Evolutionary conservation across 768 basidiomycete genomes (phyloP).

Genomic region (Clitopilus passeckerianus): DNA sequence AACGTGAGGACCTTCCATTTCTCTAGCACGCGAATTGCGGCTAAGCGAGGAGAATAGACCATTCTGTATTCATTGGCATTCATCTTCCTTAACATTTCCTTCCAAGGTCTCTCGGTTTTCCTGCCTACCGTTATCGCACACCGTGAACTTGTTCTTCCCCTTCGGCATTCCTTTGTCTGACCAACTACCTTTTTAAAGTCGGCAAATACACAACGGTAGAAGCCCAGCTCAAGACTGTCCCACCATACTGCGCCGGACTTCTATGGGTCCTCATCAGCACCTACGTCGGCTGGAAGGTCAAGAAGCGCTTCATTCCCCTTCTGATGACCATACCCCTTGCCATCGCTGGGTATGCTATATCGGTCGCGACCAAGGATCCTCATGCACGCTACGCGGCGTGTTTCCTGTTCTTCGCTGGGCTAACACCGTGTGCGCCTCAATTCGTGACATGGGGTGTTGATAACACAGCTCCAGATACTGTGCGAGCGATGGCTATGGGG

Average conservation of each 20-base stretch:
- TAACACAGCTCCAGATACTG: constrained; percentile 40
- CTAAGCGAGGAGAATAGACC: constrained; percentile 17
- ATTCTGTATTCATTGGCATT: constrained; percentile 23
- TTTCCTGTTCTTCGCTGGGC: constrained; percentile 32
- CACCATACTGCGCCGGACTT: constrained; percentile 30
- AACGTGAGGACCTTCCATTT: constrained; percentile 9
- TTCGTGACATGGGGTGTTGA: constrained; percentile 37
- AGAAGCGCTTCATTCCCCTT: constrained; percentile 26
- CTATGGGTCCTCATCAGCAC: constrained; percentile 27
- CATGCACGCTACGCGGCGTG: constrained; percentile 38
- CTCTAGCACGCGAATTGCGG: neutral
- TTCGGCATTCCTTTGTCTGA: neutral
- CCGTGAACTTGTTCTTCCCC: constrained; percentile 20
- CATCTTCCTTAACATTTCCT: constrained; percentile 34
- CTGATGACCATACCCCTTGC: constrained; percentile 25
- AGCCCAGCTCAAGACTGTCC: constrained; percentile 37
- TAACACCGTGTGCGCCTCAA: constrained; percentile 28
- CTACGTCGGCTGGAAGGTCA: constrained; percentile 25
- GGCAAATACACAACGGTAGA: constrained; percentile 21
- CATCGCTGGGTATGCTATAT: constrained; percentile 33
- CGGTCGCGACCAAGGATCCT: constrained; percentile 29
- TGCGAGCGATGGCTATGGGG: constrained; percentile 34
- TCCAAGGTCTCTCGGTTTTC: constrained; percentile 40
- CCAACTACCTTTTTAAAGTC: neutral
- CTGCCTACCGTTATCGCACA: constrained; percentile 36